Evolutionary conservation across 2,329 filamentous ascomycete species (phyloP), one percentile per base, ranked within the genome.

Genomic region (Trichoderma sp.): DNA sequence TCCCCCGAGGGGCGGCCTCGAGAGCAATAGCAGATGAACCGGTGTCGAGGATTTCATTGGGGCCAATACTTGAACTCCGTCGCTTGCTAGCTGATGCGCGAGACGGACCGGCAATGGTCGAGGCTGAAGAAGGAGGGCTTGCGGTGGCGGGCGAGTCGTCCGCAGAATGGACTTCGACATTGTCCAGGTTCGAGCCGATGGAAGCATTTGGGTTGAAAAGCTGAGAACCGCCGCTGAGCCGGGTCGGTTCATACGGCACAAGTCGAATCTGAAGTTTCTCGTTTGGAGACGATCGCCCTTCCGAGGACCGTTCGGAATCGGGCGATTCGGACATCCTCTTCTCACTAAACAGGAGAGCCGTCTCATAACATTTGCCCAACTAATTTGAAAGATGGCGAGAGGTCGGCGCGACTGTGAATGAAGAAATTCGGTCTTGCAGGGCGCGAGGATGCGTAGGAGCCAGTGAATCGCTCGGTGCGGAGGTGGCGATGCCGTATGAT

Each of bases 181-280:
- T 77, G 53, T 24, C 60, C 12, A 35, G 60, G 21, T 45, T 7
- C 21, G 69, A 73, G 27, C 27, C 29, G 38, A 31, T 12, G 31
- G 50, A 14, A 3, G 60, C 21, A n/a, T 64, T 31, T 4, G 50
- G 41, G 18, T 73, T 56, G 60, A 73, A 63, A 8, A 63, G 69
- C 41, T 53, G 45, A 60, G 82, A 81, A 27, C 77, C 81, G 75
- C 82, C 83, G 73, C 80, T 82, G 66, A 85, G 77, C 53, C 83
- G 81, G 65, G 83, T 83, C 33, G 84, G 84, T 69, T 80, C 84
- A 75, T 85, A 85, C 14, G 84, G 83, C 38, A 85, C 84, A 18
- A 85, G 74, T n/a, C 84, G 82, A 60, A 85, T 84, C 75, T 82
- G 81, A 5, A 82, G 80, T 73, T 79, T 80, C 71, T 81, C 81